Conservation (phyloP, 2,329 filamentous ascomycete genomes). For the Pseudomassariella vexata region DNA sequence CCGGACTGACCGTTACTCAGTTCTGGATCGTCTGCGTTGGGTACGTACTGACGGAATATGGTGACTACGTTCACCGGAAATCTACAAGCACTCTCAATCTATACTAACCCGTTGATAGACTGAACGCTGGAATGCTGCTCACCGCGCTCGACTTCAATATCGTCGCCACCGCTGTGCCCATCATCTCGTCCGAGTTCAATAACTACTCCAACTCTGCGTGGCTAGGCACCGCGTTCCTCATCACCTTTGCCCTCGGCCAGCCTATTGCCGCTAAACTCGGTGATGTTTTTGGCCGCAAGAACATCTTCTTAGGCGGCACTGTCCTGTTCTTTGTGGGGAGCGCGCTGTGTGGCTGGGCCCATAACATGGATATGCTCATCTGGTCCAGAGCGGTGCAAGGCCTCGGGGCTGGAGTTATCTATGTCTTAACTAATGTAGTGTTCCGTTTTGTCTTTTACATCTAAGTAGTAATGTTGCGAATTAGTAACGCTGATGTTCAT, state of each 20-base stretch:
- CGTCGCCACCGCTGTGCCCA: not conserved
- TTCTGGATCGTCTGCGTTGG: too few relatives aligned
- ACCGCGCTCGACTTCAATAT: slow-evolving; percentile 8
- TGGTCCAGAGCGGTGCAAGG: not conserved
- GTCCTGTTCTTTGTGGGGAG: not conserved
- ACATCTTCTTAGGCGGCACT: slow-evolving; percentile 24
- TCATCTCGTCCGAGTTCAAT: slow-evolving; percentile 1
- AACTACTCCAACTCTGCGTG: not conserved
- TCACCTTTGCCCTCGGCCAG: not conserved
- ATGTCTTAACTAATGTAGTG: not conserved
- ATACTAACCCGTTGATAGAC: too few relatives aligned
- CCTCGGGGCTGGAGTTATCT: not conserved
- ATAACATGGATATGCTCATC: not conserved
- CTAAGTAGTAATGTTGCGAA: too few relatives aligned
- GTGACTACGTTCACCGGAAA: too few relatives aligned
- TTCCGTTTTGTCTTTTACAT: too few relatives aligned
- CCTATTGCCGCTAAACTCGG: slow-evolving; percentile 26
- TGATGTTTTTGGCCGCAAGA: slow-evolving; percentile 43
- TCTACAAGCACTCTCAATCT: too few relatives aligned
- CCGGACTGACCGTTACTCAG: too few relatives aligned
- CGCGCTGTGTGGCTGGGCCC: not conserved
- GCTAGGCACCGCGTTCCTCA: not conserved
- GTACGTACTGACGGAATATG: too few relatives aligned
- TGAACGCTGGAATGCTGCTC: too few relatives aligned
- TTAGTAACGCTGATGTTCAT: too few relatives aligned